Evolutionary conservation across 1,139 yeast species (phyloP).

Genomic region (Blastobotrys buckinghamii): DNA sequence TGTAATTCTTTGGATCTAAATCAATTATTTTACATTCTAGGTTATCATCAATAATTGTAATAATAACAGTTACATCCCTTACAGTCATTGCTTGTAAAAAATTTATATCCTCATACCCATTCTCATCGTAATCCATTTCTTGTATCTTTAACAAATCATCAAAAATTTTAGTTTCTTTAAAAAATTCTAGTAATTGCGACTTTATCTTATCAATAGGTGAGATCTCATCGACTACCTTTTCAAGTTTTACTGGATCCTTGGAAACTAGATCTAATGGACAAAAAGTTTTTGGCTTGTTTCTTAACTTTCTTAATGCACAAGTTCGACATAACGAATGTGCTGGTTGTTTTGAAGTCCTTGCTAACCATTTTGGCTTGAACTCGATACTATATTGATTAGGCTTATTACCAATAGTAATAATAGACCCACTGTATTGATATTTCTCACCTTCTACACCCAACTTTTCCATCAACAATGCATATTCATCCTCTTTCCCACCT

Average conservation of each 20-base stretch:
- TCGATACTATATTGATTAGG: slow-evolving; percentile 23
- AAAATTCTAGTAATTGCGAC: slow-evolving; percentile 6
- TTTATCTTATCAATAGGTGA: neutral
- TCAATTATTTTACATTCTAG: slow-evolving; percentile 29
- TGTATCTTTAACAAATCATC: slow-evolving; percentile 25
- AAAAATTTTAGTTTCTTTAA: slow-evolving; percentile 19
- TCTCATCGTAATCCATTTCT: slow-evolving; percentile 24
- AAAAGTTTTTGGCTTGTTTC: slow-evolving; percentile 26
- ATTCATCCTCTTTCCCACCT: slow-evolving; percentile 1
- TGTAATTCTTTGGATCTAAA: slow-evolving; percentile 33
- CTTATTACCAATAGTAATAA: neutral
- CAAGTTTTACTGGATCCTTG: slow-evolving; percentile 10
- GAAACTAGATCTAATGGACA: slow-evolving; percentile 36
- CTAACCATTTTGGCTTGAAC: slow-evolving; percentile 45
- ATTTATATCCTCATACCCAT: slow-evolving; percentile 19
- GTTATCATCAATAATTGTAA: slow-evolving; percentile 9
- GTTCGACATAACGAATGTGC: slow-evolving; percentile 41
- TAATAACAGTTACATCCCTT: slow-evolving; percentile 36
- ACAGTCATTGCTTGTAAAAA: slow-evolving; percentile 35
- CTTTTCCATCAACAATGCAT: slow-evolving; percentile 20
- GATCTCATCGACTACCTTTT: slow-evolving; percentile 14
- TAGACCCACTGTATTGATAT: neutral
- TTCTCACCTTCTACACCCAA: slow-evolving; percentile 1
- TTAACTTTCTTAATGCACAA: slow-evolving; percentile 36
- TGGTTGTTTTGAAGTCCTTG: slow-evolving; percentile 18